Evolutionary conservation across 169 alveolate species (phyloP).

Genomic region (Plasmodium sp.): DNA sequence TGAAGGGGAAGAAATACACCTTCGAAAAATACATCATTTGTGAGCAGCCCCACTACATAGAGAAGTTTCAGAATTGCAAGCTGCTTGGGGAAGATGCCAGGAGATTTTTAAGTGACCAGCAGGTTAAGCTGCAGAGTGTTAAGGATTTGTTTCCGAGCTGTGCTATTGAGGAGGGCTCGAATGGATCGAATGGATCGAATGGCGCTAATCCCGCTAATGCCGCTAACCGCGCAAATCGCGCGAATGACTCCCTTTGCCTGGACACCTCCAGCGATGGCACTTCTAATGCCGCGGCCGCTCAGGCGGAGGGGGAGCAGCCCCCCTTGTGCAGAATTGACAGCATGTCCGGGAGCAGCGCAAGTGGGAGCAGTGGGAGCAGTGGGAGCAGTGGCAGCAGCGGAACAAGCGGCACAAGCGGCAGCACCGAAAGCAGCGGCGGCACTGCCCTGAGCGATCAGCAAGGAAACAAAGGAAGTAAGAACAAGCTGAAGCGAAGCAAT

Average conservation of each 20-base stretch:
- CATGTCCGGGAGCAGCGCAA: background rate
- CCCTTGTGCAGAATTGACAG: background rate
- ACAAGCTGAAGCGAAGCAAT: background rate
- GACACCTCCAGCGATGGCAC: background rate
- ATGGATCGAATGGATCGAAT: background rate
- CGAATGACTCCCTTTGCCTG: background rate
- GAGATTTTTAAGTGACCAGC: conserved; percentile 18
- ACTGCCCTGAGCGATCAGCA: background rate
- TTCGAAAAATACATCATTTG: conserved; percentile 39
- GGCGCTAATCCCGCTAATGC: no score
- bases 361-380: background rate
- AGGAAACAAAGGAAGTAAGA: background rate
- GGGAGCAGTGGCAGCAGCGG: background rate
- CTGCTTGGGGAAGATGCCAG: background rate
- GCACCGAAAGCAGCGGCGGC: background rate
- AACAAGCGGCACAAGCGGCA: background rate
- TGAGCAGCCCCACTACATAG: conserved; percentile 34
- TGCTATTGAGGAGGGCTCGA: background rate
- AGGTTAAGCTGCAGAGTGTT: conserved; percentile 20
- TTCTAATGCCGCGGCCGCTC: background rate
- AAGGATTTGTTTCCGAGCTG: background rate
- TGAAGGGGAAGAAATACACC: conserved; percentile 25
- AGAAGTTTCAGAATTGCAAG: conserved; percentile 14
- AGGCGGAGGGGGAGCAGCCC: background rate
- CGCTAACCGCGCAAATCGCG: no score